Evolutionary conservation across 1,284 basidiomycete species (phyloP), one percentile per base, ranked within the genome.

Genomic region (Tetrapyrgos nigripes): DNA sequence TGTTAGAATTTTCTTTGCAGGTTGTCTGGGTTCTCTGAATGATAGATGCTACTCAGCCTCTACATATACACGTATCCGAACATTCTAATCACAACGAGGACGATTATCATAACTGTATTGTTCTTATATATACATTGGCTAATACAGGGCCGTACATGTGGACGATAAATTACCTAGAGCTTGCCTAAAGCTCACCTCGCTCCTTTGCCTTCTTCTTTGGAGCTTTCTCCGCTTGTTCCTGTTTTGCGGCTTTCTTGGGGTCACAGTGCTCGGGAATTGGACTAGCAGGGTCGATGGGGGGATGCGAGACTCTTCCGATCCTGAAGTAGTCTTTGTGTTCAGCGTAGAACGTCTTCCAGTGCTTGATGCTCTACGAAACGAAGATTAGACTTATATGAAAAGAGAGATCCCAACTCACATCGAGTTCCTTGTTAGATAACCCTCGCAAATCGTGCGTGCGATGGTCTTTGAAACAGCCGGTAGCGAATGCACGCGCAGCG

Each of bases 381-480:
- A n/a, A n/a, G n/a, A n/a, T n/a, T n/a, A n/a, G n/a, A 53, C 56
- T 59, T 54, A 35, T 2, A 19, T 6, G 31, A 55, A 27, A 60
- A 44, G 50, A 62, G 33, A 27, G 61, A 47, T 57, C 44, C 31
- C 40, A 51, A 56, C 83, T 70, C 68, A 93, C 94, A 71, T 79
- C 76, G 63, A 91, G 71, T 73, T 98, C 91, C 60, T 80, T 75
- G 56, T 90, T 85, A 37, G 78, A 83, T 64, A 98, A 74, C 11
- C 92, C 96, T 61, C 96, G 86, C 59, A 91, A 77, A 76, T 98
- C 96, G 76, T 97, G 91, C 37, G 95, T 98, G 48, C 88, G 84
- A 75, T 98, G 96, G 13, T 84, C 83, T 68, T 88, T 82, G 80
- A 98, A 97, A 74, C 96, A 98, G 4, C 95, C 95, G 1, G 96